A percentile compares a stretch with the other conserved stretches of the same genome.
phyloP scores from a whole-genome alignment of 1,284 basidiomycete genomes.

The Tylopilus sp. region DNA sequence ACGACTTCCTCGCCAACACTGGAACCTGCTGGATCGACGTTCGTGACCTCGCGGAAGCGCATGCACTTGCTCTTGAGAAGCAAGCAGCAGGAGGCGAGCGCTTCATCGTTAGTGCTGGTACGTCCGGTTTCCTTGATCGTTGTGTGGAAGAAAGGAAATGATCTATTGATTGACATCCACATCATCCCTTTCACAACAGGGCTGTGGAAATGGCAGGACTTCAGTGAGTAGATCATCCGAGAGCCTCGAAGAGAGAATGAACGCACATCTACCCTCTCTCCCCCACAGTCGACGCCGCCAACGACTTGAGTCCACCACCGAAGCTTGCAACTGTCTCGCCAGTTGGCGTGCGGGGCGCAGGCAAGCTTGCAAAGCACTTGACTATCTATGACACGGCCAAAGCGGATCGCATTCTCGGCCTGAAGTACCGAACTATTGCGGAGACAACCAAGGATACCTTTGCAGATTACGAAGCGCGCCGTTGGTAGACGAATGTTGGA shows the following conservation, averaged over 20 bases:
- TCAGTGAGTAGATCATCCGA: conserved; percentile 30
- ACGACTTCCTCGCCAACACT: conserved; percentile 42
- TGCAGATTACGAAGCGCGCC: conserved; percentile 50
- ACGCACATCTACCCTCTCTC: not conserved
- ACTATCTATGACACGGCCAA: conserved; percentile 49
- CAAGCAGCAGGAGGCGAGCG: conserved; percentile 71
- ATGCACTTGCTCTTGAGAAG: conserved; percentile 64
- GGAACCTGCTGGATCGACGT: conserved; percentile 50
- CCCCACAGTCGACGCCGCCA: conserved; percentile 41
- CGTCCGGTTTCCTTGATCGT: conserved; percentile 13
- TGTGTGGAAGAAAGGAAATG: not conserved
- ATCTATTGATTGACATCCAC: not conserved
- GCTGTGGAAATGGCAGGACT: conserved; percentile 45
- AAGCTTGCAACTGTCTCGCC: conserved; percentile 34
- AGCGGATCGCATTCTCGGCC: conserved; percentile 54
- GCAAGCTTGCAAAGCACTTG: conserved; percentile 48
- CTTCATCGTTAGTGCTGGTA: conserved; percentile 59
- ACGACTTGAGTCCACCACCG: conserved; percentile 34
- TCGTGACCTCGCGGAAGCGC: conserved; percentile 66
- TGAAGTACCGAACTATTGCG: conserved; percentile 57
- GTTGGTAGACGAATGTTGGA: conserved; percentile 41
- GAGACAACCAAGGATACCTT: conserved; percentile 56
- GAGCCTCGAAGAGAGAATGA: not conserved
- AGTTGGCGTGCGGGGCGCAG: conserved; percentile 46
- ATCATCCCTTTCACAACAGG: not conserved